Evolutionary conservation across 306 rosid genomes (phyloP).

Genomic region (Casuarina glauca): DNA sequence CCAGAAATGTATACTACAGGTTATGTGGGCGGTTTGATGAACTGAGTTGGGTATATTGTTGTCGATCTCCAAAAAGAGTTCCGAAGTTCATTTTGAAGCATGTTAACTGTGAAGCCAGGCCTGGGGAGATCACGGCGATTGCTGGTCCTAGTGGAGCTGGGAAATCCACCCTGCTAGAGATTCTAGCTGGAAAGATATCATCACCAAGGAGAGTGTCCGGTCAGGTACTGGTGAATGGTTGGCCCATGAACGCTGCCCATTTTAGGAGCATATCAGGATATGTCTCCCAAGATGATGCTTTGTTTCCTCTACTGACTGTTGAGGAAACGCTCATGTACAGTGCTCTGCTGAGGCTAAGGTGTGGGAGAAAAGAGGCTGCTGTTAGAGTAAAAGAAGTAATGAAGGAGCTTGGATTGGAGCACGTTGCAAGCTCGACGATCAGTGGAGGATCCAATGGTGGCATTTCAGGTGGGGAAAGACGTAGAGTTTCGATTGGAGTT

Average conservation of each 20-base stretch:
- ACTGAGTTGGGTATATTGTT: slow-evolving; percentile 42
- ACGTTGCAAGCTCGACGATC: slow-evolving; percentile 68
- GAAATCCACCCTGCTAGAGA: slow-evolving; percentile 88
- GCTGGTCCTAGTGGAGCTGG: slow-evolving; percentile 99
- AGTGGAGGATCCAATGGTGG: slow-evolving; percentile 65
- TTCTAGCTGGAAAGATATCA: slow-evolving; percentile 73
- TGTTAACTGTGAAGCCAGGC: slow-evolving; percentile 79
- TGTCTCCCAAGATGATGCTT: slow-evolving; percentile 83
- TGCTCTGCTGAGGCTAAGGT: slow-evolving; percentile 74
- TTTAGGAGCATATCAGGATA: slow-evolving; percentile 70
- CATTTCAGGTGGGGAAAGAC: slow-evolving; percentile 84
- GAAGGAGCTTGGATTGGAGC: slow-evolving; percentile 82
- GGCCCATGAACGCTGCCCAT: slow-evolving; percentile 44
- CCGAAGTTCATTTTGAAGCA: slow-evolving; percentile 64
- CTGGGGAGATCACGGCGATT: slow-evolving; percentile 78
- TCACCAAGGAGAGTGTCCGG: slow-evolving; percentile 51
- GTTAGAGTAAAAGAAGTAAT: slow-evolving; percentile 61
- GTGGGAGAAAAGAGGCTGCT: slow-evolving; percentile 52
- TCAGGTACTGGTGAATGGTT: slow-evolving; percentile 69
- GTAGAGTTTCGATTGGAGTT: slow-evolving; percentile 92
- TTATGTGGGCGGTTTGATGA: slow-evolving; percentile 55
- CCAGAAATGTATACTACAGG: slow-evolving; percentile 66
- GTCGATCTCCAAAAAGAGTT: slow-evolving; percentile 37
- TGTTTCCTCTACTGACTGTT: slow-evolving; percentile 82
- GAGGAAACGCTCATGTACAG: slow-evolving; percentile 89